These are phyloP conservation scores for Schrenkiella parvula DNA, from an alignment of 345 rosid genomes.

Conservation along the genomic window DNA sequence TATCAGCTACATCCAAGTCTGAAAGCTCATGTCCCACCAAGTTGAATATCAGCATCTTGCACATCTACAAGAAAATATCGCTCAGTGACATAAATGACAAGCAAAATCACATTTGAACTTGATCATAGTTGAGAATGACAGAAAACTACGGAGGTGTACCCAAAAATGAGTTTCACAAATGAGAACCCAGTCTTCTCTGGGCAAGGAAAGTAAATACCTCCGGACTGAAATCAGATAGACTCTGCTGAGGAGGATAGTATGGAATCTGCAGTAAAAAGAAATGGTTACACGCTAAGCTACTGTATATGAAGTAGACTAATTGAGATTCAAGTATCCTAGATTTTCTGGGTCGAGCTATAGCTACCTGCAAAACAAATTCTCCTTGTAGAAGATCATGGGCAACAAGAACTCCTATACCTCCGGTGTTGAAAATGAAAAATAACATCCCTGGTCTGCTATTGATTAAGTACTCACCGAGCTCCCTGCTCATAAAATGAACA, in stretches of 20 bases:
- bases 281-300: not conserved
- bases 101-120: not conserved
- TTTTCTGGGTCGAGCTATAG: not conserved
- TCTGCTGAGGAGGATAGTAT: constrained; percentile 94
- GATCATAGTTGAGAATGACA: not conserved
- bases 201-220: constrained; percentile 46
- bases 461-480: constrained; percentile 66
- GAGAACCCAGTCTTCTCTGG: not conserved
- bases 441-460: constrained; percentile 82
- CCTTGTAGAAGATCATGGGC: constrained; percentile 92
- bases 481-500: constrained; percentile 81
- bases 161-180: not conserved
- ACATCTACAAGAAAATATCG: constrained; percentile 61
- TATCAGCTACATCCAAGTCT: constrained; percentile 67
- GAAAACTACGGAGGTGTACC: not conserved
- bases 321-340: not conserved
- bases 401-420: constrained; percentile 88
- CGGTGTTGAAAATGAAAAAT: constrained; percentile 83
- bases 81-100: constrained; percentile 34
- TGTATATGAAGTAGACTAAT: not conserved
- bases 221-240: constrained; percentile 60
- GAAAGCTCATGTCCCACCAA: constrained; percentile 84
- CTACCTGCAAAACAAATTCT: constrained; percentile 90
- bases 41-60: constrained; percentile 67
- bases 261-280: constrained; percentile 51